phyloP scores from a whole-genome alignment of 805 yeast species.

The Kodamaea leandrae region DNA sequence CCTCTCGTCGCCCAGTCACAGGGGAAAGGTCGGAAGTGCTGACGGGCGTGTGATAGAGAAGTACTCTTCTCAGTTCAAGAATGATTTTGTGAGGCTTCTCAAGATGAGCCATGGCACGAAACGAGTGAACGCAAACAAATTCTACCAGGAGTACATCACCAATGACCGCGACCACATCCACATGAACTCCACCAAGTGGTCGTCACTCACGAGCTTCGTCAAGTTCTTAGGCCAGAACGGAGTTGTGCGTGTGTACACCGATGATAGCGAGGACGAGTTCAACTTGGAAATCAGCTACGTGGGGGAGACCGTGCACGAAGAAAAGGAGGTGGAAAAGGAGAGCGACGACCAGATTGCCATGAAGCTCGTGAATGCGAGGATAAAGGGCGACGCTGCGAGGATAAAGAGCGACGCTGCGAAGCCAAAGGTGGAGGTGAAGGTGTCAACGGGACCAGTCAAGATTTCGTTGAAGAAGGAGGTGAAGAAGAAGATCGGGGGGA shows the following conservation, averaged over 20 bases:
- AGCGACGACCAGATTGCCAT: slow-evolving; percentile 46
- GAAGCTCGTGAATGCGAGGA: slow-evolving; percentile 50
- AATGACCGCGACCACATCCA: slow-evolving; percentile 81
- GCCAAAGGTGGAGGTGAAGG: background rate
- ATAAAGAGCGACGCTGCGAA: slow-evolving; percentile 3
- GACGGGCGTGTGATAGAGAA: slow-evolving; percentile 51
- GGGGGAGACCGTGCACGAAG: slow-evolving; percentile 39
- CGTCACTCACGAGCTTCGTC: slow-evolving; percentile 65
- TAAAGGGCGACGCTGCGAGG: slow-evolving; percentile 48
- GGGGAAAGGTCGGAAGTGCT: slow-evolving; percentile 46
- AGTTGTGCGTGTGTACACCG: slow-evolving; percentile 47
- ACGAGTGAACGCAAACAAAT: slow-evolving; percentile 72
- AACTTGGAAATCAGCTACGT: slow-evolving; percentile 32
- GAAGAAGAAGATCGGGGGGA: slow-evolving; percentile 10
- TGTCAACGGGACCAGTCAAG: slow-evolving; percentile 21
- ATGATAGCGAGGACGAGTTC: slow-evolving; percentile 34
- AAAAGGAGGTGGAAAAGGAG: slow-evolving; percentile 28
- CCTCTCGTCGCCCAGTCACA: slow-evolving; percentile 76
- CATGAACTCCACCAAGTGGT: slow-evolving; percentile 86
- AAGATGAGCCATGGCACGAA: slow-evolving; percentile 78
- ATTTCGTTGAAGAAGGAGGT: slow-evolving; percentile 13
- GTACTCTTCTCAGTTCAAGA: slow-evolving; percentile 58
- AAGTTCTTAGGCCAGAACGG: slow-evolving; percentile 57
- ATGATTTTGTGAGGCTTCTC: slow-evolving; percentile 62
- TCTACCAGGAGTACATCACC: slow-evolving; percentile 82